These are phyloP conservation scores for Backusella australiensis DNA, from an alignment of 192 early-diverging fungal species.

Conservation along the genomic window DNA sequence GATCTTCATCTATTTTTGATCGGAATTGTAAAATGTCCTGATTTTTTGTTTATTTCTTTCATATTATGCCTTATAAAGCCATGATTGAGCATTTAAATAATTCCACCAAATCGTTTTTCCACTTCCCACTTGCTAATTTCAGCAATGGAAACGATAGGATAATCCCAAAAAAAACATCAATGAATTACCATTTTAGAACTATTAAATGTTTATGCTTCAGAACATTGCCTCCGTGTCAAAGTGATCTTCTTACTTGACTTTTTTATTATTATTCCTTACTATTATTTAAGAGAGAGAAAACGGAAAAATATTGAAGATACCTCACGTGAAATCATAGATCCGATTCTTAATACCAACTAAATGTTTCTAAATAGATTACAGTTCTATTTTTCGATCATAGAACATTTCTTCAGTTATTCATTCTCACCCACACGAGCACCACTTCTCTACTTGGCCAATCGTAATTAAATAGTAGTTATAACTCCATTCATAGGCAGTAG, in stretches of 20 bases:
- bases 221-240: neutral
- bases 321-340: neutral
- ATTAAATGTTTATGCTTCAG: neutral
- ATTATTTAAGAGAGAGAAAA: too few species aligned
- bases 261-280: neutral
- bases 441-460: too few species aligned
- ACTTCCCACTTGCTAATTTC: neutral
- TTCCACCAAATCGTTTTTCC: neutral
- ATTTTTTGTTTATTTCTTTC: neutral
- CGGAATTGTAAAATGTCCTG: neutral
- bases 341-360: neutral
- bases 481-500: too few species aligned
- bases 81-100: neutral
- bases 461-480: too few species aligned
- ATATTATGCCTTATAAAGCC: neutral
- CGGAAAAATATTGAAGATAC: neutral
- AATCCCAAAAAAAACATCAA: neutral
- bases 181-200: neutral
- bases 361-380: neutral
- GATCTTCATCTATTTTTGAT: conserved; percentile 1
- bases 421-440: too few species aligned
- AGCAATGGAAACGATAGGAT: neutral
- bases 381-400: too few species aligned
- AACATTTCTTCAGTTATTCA: too few species aligned
- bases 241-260: neutral